Evolutionary conservation across 2,329 filamentous ascomycete species (phyloP).

Genomic region (Colletotrichum cordylinicola): DNA sequence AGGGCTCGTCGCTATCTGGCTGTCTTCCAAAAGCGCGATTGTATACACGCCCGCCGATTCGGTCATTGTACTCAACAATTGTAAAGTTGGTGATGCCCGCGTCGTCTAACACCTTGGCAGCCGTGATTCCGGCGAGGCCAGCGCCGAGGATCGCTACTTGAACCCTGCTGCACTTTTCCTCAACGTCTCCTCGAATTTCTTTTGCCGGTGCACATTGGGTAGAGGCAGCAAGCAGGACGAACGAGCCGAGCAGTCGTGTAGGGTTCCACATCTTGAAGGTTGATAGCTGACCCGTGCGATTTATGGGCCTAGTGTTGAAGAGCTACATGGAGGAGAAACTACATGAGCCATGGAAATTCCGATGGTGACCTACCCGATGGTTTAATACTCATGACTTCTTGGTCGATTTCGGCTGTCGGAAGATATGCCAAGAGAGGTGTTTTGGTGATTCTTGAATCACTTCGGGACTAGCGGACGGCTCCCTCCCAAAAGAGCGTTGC

Average conservation of each 20-base stretch:
- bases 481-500: background rate
- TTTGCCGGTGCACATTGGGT: background rate
- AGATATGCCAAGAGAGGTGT: background rate
- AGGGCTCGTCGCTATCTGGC: conserved; percentile 52
- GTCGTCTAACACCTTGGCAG: conserved; percentile 67
- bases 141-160: conserved; percentile 56
- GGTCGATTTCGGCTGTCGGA: background rate
- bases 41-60: conserved; percentile 67
- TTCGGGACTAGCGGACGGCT: background rate
- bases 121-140: conserved; percentile 68
- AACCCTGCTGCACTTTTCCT: conserved; percentile 34
- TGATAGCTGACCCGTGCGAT: background rate
- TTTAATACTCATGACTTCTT: background rate
- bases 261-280: background rate
- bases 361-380: background rate
- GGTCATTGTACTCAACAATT: conserved; percentile 67
- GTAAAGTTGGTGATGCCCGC: conserved; percentile 67
- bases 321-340: background rate
- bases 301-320: background rate
- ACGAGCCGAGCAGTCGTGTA: background rate
- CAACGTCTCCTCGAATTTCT: background rate
- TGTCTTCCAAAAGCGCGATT: conserved; percentile 61
- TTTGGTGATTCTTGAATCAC: background rate
- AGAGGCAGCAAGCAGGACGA: background rate
- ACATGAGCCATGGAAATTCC: background rate